These are phyloP conservation scores for Maudiozyma barnettii DNA, from an alignment of 805 yeast species.

Conservation along the genomic window DNA sequence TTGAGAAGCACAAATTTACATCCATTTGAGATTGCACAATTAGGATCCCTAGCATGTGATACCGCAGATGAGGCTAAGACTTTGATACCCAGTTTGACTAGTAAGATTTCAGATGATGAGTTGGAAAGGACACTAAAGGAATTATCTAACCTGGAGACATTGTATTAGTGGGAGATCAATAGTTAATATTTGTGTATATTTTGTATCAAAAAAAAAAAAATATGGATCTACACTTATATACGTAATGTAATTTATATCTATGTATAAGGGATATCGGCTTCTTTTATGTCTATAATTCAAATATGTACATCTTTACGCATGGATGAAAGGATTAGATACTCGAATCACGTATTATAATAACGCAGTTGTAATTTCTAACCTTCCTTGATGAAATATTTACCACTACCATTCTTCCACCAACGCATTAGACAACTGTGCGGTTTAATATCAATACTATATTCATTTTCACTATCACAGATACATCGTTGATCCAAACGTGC, in stretches of 20 bases:
- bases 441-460: slow-evolving; percentile 34
- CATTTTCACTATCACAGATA: slow-evolving; percentile 43
- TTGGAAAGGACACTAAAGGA: slow-evolving; percentile 82
- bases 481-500: slow-evolving; percentile 50
- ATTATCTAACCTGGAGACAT: slow-evolving; percentile 54
- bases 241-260: neutral
- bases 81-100: slow-evolving; percentile 75
- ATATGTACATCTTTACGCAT: neutral
- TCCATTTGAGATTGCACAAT: slow-evolving; percentile 91
- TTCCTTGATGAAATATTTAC: slow-evolving; percentile 22
- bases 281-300: neutral
- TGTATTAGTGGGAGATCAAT: slow-evolving; percentile 20
- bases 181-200: slow-evolving; percentile 3
- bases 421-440: slow-evolving; percentile 55
- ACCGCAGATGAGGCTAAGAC: slow-evolving; percentile 97
- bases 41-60: slow-evolving; percentile 83
- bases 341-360: neutral
- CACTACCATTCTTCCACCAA: slow-evolving; percentile 74
- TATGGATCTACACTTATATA: neutral
- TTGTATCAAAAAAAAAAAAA: slow-evolving; percentile 1
- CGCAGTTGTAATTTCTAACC: neutral
- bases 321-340: neutral
- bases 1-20: slow-evolving; percentile 68
- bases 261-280: neutral
- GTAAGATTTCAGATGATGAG: slow-evolving; percentile 78